Conservation (phyloP, 2,329 filamentous ascomycete genomes). For the Aureobasidium sp. region DNA sequence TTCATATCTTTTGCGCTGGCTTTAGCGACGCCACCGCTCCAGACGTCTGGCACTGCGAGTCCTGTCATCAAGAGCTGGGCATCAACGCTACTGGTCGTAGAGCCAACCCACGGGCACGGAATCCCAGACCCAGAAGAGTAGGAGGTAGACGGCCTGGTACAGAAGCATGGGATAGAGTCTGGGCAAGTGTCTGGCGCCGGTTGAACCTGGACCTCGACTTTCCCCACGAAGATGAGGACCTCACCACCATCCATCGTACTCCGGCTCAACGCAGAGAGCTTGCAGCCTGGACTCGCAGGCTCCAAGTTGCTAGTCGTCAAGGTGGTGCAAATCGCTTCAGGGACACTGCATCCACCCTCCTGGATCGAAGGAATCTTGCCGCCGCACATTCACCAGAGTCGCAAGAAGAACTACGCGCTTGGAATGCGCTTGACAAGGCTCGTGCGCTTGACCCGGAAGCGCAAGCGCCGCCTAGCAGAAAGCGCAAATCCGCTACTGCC, state of each 20-base stretch:
- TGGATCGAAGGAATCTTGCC: constrained; percentile 32
- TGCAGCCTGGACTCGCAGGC: constrained; percentile 71
- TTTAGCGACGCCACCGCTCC: constrained; percentile 48
- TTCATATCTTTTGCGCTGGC: constrained; percentile 87
- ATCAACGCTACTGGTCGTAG: constrained; percentile 13
- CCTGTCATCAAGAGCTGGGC: constrained; percentile 52
- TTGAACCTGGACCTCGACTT: constrained; percentile 74
- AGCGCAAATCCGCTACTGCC: constrained; percentile 69
- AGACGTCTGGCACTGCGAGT: constrained; percentile 75
- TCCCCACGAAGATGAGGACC: constrained; percentile 64
- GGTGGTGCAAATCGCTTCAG: constrained; percentile 56
- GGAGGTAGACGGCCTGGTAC: constrained; percentile 19
- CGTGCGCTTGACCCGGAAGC: constrained; percentile 53
- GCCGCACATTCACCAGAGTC: constrained; percentile 40
- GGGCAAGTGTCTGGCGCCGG: constrained; percentile 81
- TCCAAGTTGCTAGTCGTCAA: constrained; percentile 72
- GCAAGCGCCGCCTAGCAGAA: constrained; percentile 43
- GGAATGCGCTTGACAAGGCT: constrained; percentile 84
- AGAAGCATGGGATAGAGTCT: constrained; percentile 63
- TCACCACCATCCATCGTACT: constrained; percentile 41
- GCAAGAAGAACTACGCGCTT: constrained; percentile 72
- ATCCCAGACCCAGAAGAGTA: constrained; percentile 9
- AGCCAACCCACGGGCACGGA: background rate
- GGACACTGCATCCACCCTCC: constrained; percentile 47
- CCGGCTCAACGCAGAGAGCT: constrained; percentile 50